A percentile compares a stretch with the other conserved stretches of the same genome.
Evolutionary conservation across 2,329 filamentous ascomycete species (phyloP).

Genomic region (Trichoderma afroharzianum): DNA sequence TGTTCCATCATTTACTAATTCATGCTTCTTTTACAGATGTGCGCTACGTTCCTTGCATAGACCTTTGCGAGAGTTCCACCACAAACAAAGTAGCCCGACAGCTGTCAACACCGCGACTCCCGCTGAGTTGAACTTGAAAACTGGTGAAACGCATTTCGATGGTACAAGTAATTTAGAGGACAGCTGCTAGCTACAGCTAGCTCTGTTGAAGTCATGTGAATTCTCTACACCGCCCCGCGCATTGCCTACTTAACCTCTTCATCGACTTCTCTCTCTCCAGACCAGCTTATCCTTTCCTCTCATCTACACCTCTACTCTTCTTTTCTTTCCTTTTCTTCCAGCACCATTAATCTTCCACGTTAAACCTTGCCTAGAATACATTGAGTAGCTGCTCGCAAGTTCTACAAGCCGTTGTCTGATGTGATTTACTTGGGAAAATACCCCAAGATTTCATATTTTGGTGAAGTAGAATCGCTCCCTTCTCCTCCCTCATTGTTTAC

Average conservation of each 20-base stretch:
- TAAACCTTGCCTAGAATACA: background rate
- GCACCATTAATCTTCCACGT: background rate
- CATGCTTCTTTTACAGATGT: background rate
- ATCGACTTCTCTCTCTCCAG: background rate
- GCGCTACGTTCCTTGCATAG: background rate
- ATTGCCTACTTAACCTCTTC: background rate
- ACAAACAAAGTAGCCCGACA: background rate
- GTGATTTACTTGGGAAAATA: background rate
- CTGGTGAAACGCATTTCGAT: background rate
- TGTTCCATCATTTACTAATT: no score
- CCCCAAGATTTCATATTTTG: no score
- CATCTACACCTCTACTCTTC: background rate
- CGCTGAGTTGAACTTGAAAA: background rate
- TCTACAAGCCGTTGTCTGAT: background rate
- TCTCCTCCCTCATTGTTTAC: background rate
- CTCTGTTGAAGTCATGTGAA: background rate
- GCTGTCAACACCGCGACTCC: background rate
- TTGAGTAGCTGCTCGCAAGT: background rate
- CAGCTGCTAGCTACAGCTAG: background rate
- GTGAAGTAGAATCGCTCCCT: background rate
- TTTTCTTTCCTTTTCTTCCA: background rate
- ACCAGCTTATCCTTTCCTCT: no score
- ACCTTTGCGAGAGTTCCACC: no score
- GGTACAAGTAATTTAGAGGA: background rate
- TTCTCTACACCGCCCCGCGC: background rate